Conservation (phyloP, 768 basidiomycete genomes). For the Lactarius quietus region DNA sequence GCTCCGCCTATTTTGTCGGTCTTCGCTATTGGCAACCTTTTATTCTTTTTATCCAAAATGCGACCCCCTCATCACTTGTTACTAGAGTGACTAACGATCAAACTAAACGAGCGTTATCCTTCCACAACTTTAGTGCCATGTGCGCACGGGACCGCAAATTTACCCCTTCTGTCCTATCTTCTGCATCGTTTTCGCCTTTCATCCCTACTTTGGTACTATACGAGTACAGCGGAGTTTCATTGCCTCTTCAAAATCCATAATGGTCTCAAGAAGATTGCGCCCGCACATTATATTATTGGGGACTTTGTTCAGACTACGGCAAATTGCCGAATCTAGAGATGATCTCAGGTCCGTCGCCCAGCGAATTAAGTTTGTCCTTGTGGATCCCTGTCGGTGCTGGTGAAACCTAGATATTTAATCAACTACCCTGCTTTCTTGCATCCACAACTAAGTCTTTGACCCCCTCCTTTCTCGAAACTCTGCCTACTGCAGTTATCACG, state of each 20-base stretch:
- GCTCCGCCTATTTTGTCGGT: not conserved
- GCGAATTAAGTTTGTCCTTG: conserved; percentile 14
- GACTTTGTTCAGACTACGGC: conserved; percentile 22
- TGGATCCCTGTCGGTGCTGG: conserved; percentile 15
- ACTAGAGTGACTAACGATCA: conserved; percentile 2
- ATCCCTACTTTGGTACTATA: not conserved
- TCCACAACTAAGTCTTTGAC: conserved; percentile 11
- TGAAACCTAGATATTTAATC: conserved; percentile 17
- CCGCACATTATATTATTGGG: not conserved
- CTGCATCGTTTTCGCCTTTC: not conserved
- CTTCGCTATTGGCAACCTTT: not conserved
- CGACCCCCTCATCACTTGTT: not conserved
- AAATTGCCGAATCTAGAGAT: conserved; percentile 14
- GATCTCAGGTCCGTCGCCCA: conserved; percentile 17
- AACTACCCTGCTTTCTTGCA: not conserved
- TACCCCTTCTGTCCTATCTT: not conserved
- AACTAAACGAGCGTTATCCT: not conserved
- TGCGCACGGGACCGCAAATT: not conserved
- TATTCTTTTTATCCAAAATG: not conserved
- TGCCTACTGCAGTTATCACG: not conserved
- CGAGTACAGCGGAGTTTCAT: not conserved
- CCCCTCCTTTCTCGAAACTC: not conserved
- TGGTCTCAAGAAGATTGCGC: not conserved
- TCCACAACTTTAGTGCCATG: conserved; percentile 13
- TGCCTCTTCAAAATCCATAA: not conserved